Conservation (phyloP, 169 alveolate genomes). For the Cardiosporidium cionae region DNA sequence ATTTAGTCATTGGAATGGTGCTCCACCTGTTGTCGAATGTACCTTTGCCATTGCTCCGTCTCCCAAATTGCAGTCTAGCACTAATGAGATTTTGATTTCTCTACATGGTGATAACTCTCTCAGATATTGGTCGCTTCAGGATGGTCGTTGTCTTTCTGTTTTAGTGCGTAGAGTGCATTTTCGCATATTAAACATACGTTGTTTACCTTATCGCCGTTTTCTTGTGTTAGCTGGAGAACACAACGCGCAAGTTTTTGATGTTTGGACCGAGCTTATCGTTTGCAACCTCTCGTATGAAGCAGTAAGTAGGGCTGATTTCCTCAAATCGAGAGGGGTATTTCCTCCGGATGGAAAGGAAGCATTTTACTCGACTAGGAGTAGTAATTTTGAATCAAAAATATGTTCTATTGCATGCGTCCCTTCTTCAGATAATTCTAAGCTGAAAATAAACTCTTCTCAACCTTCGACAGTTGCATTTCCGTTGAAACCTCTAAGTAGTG, state of each 20-base stretch:
- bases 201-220: not conserved
- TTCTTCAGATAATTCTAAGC: no score
- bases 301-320: no score
- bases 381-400: no score
- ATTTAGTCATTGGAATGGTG: not conserved
- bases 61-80: not conserved
- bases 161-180: not conserved
- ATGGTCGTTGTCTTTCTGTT: constrained; percentile 44
- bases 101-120: constrained; percentile 35
- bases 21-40: not conserved
- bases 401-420: no score
- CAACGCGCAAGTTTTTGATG: not conserved
- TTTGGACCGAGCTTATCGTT: no score
- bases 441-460: no score
- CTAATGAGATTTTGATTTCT: constrained; percentile 37
- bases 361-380: no score
- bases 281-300: no score
- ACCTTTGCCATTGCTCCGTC: not conserved
- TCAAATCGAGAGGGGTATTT: no score
- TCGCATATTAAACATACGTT: not conserved
- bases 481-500: no score
- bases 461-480: no score
- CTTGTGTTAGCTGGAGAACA: not conserved
- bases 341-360: no score
- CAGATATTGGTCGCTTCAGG: constrained; percentile 43